Base-by-base conservation (phyloP, 805 yeast genomes). In the Metschnikowia continentalis region DNA sequence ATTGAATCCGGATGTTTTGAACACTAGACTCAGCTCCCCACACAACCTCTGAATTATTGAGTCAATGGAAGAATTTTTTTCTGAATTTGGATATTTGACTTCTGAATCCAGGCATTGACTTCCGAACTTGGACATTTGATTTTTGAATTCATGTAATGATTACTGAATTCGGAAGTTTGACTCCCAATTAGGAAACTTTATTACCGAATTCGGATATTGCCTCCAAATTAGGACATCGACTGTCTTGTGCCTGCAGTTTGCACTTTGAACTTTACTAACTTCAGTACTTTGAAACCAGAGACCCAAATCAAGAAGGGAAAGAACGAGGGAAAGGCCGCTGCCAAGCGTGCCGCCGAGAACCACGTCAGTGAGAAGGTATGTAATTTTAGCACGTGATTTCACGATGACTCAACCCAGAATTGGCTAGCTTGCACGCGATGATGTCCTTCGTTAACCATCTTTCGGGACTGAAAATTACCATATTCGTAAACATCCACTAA, bases 391-490 rank as follows among this genome's bases (percentile, higher is more conserved):
- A 42, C 35, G 44, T 32, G 45, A 26, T 72, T 72, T 80, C 84
- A 82, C 76, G 77, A 79, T 70, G 78, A 71, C 65, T 72, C 70
- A 52, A 72, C 67, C 71, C 73, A 61, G 69, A 70, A 74, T 76
- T 65, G 86, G 79, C 88, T 82, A 83, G 88, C 83, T 65, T 57
- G 64, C 56, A 53, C 79, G 83, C 89, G 58, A 80, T 84, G 89
- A 66, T 81, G 90, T 82, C 79, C 75, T 76, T 78, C 77, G 79
- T 82, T 82, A 83, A 84, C 90, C 90, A 84, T 84, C 90, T 84
- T 84, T 84, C 90, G 90, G 89, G 88, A 77, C 81, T 83, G 88
- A 83, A 68, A 72, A 69, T 42, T 15, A 49, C 52, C 51, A n/a
- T 17, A 20, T 8, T 3, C 19, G 19, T 35, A 19, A 44, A 22